Conservation (phyloP, 176 grass and related monocot species). For the Secale cereale region DNA sequence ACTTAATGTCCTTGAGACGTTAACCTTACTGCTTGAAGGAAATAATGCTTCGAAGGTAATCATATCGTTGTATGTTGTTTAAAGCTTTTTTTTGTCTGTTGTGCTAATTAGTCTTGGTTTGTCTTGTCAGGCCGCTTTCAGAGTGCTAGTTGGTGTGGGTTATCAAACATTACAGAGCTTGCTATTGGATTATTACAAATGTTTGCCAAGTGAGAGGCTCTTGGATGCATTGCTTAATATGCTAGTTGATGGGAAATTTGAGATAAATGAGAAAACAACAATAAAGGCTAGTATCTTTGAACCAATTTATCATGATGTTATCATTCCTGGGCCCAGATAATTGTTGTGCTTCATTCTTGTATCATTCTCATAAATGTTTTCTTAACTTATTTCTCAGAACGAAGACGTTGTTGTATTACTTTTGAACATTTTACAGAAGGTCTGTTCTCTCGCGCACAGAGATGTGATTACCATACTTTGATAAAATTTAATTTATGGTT, state of each 20-base stretch:
- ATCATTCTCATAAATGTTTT: conserved; percentile 27
- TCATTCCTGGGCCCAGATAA: not conserved
- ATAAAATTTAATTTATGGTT: not conserved
- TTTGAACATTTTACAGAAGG: conserved; percentile 71
- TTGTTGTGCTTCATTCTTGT: not conserved
- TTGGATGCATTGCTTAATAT: conserved; percentile 61
- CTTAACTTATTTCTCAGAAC: conserved; percentile 51
- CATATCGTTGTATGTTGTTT: conserved; percentile 10
- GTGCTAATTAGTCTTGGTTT: conserved; percentile 17
- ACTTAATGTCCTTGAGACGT: conserved; percentile 68
- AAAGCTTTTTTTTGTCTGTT: not conserved
- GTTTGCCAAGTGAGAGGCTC: conserved; percentile 59
- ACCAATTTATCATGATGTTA: not conserved
- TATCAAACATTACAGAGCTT: conserved; percentile 80
- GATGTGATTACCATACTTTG: not conserved
- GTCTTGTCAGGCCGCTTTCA: conserved; percentile 55
- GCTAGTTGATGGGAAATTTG: conserved; percentile 74
- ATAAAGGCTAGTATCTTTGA: conserved; percentile 55
- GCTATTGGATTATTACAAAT: conserved; percentile 75
- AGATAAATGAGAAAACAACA: conserved; percentile 56
- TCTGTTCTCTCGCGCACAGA: not conserved
- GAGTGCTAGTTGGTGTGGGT: conserved; percentile 65
- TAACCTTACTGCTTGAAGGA: conserved; percentile 62
- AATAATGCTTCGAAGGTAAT: conserved; percentile 69
- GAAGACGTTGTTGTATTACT: conserved; percentile 74